Conservation (phyloP, 2,329 filamentous ascomycete species). For the Monosporascus sp. region DNA sequence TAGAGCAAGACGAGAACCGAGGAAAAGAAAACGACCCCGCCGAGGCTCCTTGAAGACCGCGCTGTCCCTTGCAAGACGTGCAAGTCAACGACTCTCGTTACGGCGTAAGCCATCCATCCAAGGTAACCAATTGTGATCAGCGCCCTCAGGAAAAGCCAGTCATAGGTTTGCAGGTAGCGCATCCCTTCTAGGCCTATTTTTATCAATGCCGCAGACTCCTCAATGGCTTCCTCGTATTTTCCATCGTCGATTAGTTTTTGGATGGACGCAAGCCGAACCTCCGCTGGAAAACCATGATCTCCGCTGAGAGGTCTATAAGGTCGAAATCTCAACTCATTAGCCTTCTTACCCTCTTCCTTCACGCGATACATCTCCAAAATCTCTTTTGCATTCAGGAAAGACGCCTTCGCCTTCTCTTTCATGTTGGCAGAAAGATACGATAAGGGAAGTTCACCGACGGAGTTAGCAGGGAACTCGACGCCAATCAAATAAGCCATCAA, state of each 20-base stretch:
- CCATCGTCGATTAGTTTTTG: constrained; percentile 59
- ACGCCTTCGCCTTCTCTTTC: constrained; percentile 75
- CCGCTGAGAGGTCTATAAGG: constrained; percentile 68
- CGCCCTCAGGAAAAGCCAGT: constrained; percentile 91
- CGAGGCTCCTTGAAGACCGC: constrained; percentile 55
- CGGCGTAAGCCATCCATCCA: constrained; percentile 90
- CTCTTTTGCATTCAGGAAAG: constrained; percentile 75
- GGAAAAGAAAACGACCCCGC: constrained; percentile 62
- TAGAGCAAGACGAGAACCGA: constrained; percentile 72
- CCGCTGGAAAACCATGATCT: constrained; percentile 52
- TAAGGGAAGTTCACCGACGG: constrained; percentile 86
- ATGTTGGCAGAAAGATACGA: constrained; percentile 69
- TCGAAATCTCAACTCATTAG: constrained; percentile 68
- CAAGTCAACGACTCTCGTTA: constrained; percentile 81
- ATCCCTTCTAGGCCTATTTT: constrained; percentile 73
- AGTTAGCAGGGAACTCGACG: constrained; percentile 89
- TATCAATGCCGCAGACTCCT: constrained; percentile 70
- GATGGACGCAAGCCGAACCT: constrained; percentile 64
- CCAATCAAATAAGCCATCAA: constrained; percentile 92
- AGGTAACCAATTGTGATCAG: constrained; percentile 87
- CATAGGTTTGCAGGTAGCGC: constrained; percentile 93
- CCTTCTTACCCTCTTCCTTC: constrained; percentile 81
- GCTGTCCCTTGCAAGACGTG: constrained; percentile 74
- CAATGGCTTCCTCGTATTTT: constrained; percentile 71
- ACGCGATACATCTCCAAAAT: constrained; percentile 95